phyloP scores from a whole-genome alignment of 176 grass and related monocot species.

The Oropetium thomaeum region DNA sequence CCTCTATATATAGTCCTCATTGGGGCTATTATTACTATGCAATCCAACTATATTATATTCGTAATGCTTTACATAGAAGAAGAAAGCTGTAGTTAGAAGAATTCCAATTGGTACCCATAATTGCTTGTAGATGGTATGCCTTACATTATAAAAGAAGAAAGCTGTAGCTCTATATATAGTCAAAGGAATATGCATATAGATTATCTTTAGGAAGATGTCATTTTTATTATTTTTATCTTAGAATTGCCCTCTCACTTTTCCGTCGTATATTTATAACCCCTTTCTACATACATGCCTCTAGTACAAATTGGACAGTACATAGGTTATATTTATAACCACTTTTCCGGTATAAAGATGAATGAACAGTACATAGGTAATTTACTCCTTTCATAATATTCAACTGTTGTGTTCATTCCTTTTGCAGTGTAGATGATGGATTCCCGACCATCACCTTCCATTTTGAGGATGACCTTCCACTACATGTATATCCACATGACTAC shows the following conservation, averaged over 20 bases:
- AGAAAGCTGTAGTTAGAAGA: conserved; percentile 6
- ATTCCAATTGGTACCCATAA: conserved; percentile 12
- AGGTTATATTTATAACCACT: no score
- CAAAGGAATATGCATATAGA: neutral
- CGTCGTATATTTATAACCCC: neutral
- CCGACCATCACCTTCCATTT: conserved; percentile 80
- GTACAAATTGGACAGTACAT: neutral
- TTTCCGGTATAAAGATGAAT: conserved; percentile 12
- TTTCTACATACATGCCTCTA: neutral
- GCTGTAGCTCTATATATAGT: no score
- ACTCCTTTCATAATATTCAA: conserved; percentile 21
- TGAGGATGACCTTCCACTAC: conserved; percentile 65
- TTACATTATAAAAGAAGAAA: no score
- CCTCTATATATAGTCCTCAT: no score
- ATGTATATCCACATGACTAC: conserved; percentile 97
- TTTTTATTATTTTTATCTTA: neutral
- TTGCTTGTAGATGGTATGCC: neutral
- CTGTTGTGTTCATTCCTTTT: conserved; percentile 37
- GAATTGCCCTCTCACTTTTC: neutral
- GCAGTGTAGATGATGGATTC: conserved; percentile 90
- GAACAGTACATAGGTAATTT: neutral
- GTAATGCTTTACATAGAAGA: no score
- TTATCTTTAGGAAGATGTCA: neutral
- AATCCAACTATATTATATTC: no score
- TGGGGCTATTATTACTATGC: no score